Base-by-base conservation (phyloP, 1,139 yeast genomes). In the Yamadazyma sp. region DNA sequence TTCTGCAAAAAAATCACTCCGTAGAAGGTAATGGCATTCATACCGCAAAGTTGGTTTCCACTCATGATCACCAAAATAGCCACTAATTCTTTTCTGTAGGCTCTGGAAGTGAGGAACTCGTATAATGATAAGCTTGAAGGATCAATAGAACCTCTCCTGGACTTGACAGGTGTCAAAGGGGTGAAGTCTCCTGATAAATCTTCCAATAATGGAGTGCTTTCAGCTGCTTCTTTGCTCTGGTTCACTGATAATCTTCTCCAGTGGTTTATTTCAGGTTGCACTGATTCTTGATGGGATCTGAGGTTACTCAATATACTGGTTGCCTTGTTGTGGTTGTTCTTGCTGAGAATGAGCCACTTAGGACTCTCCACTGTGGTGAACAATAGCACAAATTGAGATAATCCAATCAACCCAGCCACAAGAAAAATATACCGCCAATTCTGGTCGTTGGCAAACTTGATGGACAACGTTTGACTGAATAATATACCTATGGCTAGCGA, bases 41-140 rank as follows among this genome's bases (percentile, higher is more conserved):
- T 65, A 1, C 74, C 74, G 35, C 66, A 60, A 41, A 67, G 51
- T 48, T 68, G 73, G 45, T 64, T 70, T 1, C 66, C 67, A 13
- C 67, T 57, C 70, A 67, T 64, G 27, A 67, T 50, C 7, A 66
- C 46, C 3, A 57, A 43, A 11, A 60, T 61, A 3, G 72, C 70
- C 4, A 54, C 23, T 10, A 61, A 45, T 40, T 66, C 67, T 15
- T 48, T 50, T 22, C 61, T 49, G 42, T 61, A 61, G 13, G 43
- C 42, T 11, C 36, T 38, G 3, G 33, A 40, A 2, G 56, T 45
- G 18, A 64, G 31, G 39, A 59, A 67, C 22, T 57, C 64, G 20
- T 36, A 24, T 2, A 59, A 48, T 1, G 66, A 47, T 17, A 64
- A 43, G 2, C 45, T 42, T 10, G 62, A 53, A 7, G 65, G 64